phyloP scores from a whole-genome alignment of 208 protist species.

The Trypanosomatidae sp. region DNA sequence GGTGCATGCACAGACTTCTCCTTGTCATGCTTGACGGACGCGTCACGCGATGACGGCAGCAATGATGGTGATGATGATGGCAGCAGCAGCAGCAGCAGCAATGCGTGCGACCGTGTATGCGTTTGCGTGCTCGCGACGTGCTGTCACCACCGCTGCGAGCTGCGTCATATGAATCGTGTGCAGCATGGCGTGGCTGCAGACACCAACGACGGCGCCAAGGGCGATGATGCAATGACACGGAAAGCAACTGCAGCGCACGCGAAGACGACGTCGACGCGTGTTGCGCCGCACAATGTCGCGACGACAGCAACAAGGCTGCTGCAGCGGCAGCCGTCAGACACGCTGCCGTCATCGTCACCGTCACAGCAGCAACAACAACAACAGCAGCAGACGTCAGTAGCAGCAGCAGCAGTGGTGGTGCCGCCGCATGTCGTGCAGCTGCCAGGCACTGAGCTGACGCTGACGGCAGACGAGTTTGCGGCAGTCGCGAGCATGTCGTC shows the following conservation, averaged over 20 bases:
- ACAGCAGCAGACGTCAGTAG: background rate
- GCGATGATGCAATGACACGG: too few relatives aligned
- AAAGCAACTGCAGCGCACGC: too few relatives aligned
- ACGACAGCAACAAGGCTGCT: too few relatives aligned
- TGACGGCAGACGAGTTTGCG: constrained; percentile 33
- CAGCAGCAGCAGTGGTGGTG: background rate
- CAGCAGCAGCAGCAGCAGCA: background rate
- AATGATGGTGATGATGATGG: background rate
- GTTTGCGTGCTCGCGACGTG: constrained; percentile 61
- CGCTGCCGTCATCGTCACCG: too few relatives aligned
- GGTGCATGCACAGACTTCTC: constrained; percentile 73
- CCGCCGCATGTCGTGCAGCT: constrained; percentile 6
- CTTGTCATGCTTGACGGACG: constrained; percentile 35
- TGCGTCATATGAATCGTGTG: constrained; percentile 34
- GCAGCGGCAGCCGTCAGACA: too few relatives aligned
- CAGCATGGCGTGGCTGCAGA: too few relatives aligned
- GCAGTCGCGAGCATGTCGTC: constrained; percentile 59
- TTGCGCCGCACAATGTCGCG: too few relatives aligned
- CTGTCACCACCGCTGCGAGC: constrained; percentile 67
- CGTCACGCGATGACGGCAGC: background rate
- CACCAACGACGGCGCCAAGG: too few relatives aligned
- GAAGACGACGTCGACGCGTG: too few relatives aligned
- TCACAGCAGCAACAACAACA: background rate
- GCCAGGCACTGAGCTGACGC: constrained; percentile 14
- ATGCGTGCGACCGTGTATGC: constrained; percentile 10